These are phyloP conservation scores for Paraleonurus japonicus DNA, from an alignment of 257 asterid genomes.

Conservation along the genomic window DNA sequence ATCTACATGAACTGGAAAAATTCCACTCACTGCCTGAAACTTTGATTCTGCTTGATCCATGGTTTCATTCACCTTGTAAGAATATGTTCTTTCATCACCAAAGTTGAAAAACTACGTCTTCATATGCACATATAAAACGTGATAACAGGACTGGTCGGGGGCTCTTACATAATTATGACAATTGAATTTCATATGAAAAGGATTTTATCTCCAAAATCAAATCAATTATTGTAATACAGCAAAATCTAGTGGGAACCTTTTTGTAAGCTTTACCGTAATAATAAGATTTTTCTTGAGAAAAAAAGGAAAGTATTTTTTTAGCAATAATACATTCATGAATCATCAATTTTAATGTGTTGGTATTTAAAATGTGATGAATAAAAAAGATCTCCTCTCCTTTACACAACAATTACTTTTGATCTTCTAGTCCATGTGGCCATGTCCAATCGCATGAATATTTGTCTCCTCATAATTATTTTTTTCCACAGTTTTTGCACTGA, in stretches of 20 bases:
- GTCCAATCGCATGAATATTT: constrained; percentile 26
- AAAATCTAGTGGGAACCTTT: constrained; percentile 29
- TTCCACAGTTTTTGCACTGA: too few relatives aligned
- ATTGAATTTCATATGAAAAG: neutral
- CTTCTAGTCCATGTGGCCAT: constrained; percentile 5
- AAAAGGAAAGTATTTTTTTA: neutral
- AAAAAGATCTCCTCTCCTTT: constrained; percentile 1
- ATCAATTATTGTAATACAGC: constrained; percentile 22
- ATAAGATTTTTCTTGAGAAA: neutral
- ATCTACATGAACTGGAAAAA: constrained; percentile 13
- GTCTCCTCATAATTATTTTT: constrained; percentile 12
- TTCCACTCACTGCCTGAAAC: neutral
- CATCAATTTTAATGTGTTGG: neutral
- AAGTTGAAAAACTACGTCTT: constrained; percentile 22
- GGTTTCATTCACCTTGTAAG: constrained; percentile 18
- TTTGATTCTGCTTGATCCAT: constrained; percentile 10
- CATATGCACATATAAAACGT: constrained; percentile 17
- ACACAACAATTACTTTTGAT: neutral
- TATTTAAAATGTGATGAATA: constrained; percentile 20
- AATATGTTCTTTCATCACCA: constrained; percentile 29
- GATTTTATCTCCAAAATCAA: neutral
- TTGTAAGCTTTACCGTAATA: neutral
- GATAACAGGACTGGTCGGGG: too few relatives aligned
- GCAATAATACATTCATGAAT: constrained; percentile 16
- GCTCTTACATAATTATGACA: neutral